phyloP scores from a whole-genome alignment of 192 early-diverging fungal species.

The Lobosporangium transversale region DNA sequence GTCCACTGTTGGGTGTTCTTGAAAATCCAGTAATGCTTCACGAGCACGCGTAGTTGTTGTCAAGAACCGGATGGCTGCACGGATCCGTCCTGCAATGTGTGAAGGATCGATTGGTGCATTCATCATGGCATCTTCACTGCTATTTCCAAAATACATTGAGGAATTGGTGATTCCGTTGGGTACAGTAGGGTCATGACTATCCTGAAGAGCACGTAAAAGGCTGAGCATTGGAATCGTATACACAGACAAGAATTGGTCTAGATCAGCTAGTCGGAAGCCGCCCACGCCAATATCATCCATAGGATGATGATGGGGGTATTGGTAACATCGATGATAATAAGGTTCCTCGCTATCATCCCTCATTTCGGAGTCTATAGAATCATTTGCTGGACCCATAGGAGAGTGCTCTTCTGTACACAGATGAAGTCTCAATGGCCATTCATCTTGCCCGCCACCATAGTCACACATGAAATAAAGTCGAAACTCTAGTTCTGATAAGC shows the following conservation, averaged over 20 bases:
- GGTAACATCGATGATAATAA: too few species aligned
- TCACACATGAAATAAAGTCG: constrained; percentile 36
- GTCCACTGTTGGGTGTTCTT: not conserved
- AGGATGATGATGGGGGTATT: not conserved
- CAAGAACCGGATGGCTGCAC: constrained; percentile 16
- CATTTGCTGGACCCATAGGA: too few species aligned
- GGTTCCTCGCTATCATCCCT: not conserved
- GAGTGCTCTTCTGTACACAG: constrained; percentile 3
- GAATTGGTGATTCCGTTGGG: not conserved
- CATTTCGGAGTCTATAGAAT: too few species aligned
- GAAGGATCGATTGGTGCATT: not conserved
- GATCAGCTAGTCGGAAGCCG: constrained; percentile 5
- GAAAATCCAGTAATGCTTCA: not conserved
- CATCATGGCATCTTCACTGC: too few species aligned
- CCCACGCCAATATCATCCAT: too few species aligned
- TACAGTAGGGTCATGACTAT: not conserved
- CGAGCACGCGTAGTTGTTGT: not conserved
- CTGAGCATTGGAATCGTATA: constrained; percentile 26
- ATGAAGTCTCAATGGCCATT: constrained; percentile 1
- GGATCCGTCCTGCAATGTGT: constrained; percentile 4
- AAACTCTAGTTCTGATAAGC: not conserved
- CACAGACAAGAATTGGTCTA: constrained; percentile 1
- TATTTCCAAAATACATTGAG: too few species aligned
- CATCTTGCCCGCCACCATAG: constrained; percentile 14
- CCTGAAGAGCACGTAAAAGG: constrained; percentile 14